A percentile compares a stretch with the other conserved stretches of the same genome.
Evolutionary conservation across 169 alveolate genomes (phyloP).

Genomic region (Cardiosporidium cionae): DNA sequence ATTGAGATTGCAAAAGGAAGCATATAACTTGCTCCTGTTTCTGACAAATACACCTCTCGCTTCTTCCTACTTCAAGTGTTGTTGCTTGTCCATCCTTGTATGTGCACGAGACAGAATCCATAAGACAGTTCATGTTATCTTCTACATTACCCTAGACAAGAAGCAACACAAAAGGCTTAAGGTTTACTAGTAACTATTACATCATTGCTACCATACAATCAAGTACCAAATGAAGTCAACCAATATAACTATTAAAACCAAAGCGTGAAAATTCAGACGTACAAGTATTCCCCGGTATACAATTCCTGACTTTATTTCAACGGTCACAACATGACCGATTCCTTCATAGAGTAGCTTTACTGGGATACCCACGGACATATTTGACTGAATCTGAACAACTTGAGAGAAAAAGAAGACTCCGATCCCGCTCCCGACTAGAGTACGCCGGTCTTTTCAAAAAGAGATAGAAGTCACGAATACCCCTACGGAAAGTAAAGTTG

Average conservation of each 20-base stretch:
- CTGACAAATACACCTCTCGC: no score
- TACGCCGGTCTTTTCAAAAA: no score
- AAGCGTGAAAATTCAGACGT: neutral
- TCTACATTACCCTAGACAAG: constrained; percentile 62
- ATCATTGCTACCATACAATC: no score
- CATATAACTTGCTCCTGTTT: no score
- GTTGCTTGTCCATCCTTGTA: constrained; percentile 90
- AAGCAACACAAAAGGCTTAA: neutral
- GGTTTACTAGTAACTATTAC: no score
- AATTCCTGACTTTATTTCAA: constrained; percentile 91
- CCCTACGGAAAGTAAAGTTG: no score
- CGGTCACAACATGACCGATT: constrained; percentile 94
- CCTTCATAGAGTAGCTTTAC: constrained; percentile 95
- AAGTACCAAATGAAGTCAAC: no score
- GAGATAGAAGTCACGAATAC: no score
- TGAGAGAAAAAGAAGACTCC: no score
- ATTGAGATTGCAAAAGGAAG: no score
- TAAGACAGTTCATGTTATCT: constrained; percentile 95
- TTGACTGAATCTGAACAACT: no score
- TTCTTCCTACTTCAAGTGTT: constrained; percentile 80
- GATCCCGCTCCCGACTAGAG: no score
- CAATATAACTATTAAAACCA: neutral
- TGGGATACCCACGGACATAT: constrained; percentile 87
- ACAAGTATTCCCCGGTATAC: neutral
- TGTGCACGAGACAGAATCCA: constrained; percentile 92